Evolutionary conservation across 2,329 filamentous ascomycete species (phyloP).

Genomic region (Cercospora sesami): DNA sequence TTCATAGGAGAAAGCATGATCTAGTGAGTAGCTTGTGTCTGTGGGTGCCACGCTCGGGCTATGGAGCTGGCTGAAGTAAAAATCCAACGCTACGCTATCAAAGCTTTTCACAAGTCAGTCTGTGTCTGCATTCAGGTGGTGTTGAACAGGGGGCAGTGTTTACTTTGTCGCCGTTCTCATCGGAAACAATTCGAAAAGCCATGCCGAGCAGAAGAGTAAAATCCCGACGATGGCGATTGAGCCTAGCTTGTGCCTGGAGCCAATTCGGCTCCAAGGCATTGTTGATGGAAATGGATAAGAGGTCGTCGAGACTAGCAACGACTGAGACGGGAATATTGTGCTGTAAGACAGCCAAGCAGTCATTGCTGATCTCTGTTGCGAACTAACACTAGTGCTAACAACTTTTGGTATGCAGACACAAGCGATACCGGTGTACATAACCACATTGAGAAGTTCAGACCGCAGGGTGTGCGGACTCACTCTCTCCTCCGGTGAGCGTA

Average conservation of each 20-base stretch:
- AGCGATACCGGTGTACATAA: background rate
- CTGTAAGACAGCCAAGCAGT: background rate
- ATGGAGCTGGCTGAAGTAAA: background rate
- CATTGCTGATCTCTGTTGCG: background rate
- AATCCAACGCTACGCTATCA: background rate
- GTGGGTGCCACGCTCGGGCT: background rate
- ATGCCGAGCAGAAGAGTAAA: background rate
- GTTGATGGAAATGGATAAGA: background rate
- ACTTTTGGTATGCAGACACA: background rate
- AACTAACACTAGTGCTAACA: background rate
- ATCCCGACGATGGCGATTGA: background rate
- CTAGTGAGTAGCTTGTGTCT: background rate
- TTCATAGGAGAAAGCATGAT: conserved; percentile 1
- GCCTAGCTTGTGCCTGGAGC: background rate
- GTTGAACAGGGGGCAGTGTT: background rate
- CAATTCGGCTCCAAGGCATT: background rate
- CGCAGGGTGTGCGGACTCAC: background rate
- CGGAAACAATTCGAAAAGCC: background rate
- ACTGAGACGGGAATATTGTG: background rate
- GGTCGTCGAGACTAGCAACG: background rate
- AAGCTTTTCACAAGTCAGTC: background rate
- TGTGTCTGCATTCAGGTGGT: background rate
- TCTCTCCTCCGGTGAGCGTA: background rate
- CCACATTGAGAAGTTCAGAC: background rate
- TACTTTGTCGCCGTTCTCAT: background rate